A percentile compares a stretch with the other conserved stretches of the same genome.
Evolutionary conservation across 2,329 filamentous ascomycete genomes (phyloP).

Genomic region (Xenoacremonium recifei): DNA sequence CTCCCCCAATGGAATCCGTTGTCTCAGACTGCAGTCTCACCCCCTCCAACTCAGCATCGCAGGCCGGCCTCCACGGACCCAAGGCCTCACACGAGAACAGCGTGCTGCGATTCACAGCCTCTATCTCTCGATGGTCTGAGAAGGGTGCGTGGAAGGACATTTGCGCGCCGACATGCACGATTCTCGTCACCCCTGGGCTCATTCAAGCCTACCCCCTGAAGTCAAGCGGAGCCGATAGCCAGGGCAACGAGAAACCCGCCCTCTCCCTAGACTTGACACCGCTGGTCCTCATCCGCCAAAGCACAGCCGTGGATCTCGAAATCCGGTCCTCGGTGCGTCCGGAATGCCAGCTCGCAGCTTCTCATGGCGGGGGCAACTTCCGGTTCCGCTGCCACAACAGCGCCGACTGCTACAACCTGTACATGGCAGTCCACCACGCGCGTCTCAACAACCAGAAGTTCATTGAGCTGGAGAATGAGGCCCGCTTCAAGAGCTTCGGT

Average conservation of each 20-base stretch:
- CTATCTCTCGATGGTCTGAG: slow-evolving; percentile 62
- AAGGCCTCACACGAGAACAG: slow-evolving; percentile 38
- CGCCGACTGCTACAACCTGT: slow-evolving; percentile 78
- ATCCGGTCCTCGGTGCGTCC: slow-evolving; percentile 81
- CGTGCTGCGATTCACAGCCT: slow-evolving; percentile 47
- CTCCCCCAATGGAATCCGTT: slow-evolving; percentile 35
- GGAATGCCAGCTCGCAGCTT: slow-evolving; percentile 65
- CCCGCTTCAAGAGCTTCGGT: slow-evolving; percentile 69
- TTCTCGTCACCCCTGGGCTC: slow-evolving; percentile 57
- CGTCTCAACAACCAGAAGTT: slow-evolving; percentile 93
- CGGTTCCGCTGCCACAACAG: slow-evolving; percentile 82
- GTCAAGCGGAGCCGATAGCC: slow-evolving; percentile 26
- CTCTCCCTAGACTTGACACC: slow-evolving; percentile 85
- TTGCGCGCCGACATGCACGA: slow-evolving; percentile 48
- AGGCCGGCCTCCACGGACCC: slow-evolving; percentile 59
- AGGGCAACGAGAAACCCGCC: slow-evolving; percentile 44
- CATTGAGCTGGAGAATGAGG: slow-evolving; percentile 65
- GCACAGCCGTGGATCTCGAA: slow-evolving; percentile 90
- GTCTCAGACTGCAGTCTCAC: slow-evolving; percentile 62
- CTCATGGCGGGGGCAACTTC: slow-evolving; percentile 69
- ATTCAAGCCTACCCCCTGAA: slow-evolving; percentile 55
- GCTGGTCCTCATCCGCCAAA: slow-evolving; percentile 83
- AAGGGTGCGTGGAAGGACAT: slow-evolving; percentile 62
- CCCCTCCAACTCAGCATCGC: slow-evolving; percentile 80
- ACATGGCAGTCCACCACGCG: slow-evolving; percentile 81